Evolutionary conservation across 768 basidiomycete genomes (phyloP).

Genomic region (Termitomyces heimii): DNA sequence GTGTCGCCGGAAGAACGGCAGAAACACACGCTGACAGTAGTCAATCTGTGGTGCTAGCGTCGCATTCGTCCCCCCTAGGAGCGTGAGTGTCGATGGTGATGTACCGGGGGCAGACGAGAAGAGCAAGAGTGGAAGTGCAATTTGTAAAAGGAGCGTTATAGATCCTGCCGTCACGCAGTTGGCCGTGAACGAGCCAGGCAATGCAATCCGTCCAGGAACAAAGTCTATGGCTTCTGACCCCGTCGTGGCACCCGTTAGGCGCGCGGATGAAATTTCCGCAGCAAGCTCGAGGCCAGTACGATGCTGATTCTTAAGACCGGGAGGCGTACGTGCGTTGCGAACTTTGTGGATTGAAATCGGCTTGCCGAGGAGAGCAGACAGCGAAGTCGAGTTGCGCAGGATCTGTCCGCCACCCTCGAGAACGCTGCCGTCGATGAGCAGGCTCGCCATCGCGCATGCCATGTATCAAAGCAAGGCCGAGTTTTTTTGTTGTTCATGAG

Average conservation of each 20-base stretch:
- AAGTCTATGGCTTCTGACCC: conserved; percentile 54
- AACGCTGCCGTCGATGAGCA: conserved; percentile 40
- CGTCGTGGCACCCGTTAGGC: conserved; percentile 46
- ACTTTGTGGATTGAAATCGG: conserved; percentile 58
- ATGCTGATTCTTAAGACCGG: conserved; percentile 72
- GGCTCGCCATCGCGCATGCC: conserved; percentile 16
- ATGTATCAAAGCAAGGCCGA: background rate
- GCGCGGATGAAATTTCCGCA: conserved; percentile 51
- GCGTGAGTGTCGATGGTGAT: conserved; percentile 39
- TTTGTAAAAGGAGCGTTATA: conserved; percentile 64
- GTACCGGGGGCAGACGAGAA: conserved; percentile 34
- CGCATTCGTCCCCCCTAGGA: conserved; percentile 73
- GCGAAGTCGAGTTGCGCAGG: conserved; percentile 59
- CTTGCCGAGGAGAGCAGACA: conserved; percentile 60
- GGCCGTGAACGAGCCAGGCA: conserved; percentile 34
- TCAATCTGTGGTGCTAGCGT: conserved; percentile 69
- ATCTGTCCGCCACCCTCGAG: conserved; percentile 69
- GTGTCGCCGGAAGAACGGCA: conserved; percentile 62
- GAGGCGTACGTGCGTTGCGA: conserved; percentile 48
- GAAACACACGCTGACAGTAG: conserved; percentile 56
- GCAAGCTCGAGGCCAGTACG: conserved; percentile 64
- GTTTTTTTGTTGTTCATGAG: background rate
- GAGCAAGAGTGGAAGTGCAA: conserved; percentile 62
- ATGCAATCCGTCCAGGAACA: conserved; percentile 38
- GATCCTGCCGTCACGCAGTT: conserved; percentile 63